These are phyloP conservation scores for Pyrenochaeta sp. DNA, from an alignment of 2,329 filamentous ascomycete genomes.

Conservation along the genomic window DNA sequence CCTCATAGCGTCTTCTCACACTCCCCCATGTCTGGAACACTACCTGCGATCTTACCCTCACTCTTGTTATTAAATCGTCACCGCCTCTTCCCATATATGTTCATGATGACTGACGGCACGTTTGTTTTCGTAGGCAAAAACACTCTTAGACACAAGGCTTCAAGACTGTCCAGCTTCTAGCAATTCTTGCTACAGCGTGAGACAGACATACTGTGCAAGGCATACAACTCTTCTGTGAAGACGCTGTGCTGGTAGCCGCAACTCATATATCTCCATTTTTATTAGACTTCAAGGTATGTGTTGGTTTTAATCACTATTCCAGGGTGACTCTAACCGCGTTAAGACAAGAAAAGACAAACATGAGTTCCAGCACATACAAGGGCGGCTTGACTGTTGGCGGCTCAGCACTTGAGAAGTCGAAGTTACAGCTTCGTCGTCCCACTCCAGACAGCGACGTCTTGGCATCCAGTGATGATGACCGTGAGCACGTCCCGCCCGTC, in stretches of 20 bases:
- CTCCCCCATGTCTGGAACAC: background rate
- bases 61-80: slow-evolving; percentile 4
- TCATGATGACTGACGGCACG: slow-evolving; percentile 13
- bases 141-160: slow-evolving; percentile 14
- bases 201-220: slow-evolving; percentile 14
- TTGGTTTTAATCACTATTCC: background rate
- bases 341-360: slow-evolving; percentile 20
- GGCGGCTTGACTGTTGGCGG: slow-evolving; percentile 38
- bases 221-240: slow-evolving; percentile 18
- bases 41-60: slow-evolving; percentile 13
- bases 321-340: slow-evolving; percentile 11
- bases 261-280: background rate
- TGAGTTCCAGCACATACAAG: slow-evolving; percentile 41
- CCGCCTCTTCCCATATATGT: slow-evolving; percentile 1
- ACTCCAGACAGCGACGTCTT: slow-evolving; percentile 95
- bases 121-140: slow-evolving; percentile 22
- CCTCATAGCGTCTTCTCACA: background rate
- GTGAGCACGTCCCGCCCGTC: slow-evolving; percentile 60
- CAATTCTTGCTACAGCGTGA: slow-evolving; percentile 14
- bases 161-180: slow-evolving; percentile 10
- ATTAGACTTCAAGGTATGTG: slow-evolving; percentile 21
- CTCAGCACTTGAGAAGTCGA: slow-evolving; percentile 70
- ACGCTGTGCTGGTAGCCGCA: slow-evolving; percentile 12
- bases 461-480: slow-evolving; percentile 93
- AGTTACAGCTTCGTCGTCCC: slow-evolving; percentile 74